Conservation (phyloP, 2,329 filamentous ascomycete species). For the Lachnellula arida region DNA sequence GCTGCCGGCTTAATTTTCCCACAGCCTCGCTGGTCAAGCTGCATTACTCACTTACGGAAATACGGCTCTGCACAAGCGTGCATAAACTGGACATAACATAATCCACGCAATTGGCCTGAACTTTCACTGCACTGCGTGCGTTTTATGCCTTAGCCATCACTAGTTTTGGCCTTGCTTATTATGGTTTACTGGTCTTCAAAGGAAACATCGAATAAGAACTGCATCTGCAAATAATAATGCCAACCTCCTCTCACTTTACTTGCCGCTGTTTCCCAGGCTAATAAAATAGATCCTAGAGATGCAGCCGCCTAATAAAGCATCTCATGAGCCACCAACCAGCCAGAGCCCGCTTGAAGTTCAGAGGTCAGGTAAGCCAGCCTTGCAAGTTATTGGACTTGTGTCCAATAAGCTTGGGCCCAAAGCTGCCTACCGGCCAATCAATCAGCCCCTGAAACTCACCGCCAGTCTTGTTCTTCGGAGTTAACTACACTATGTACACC, state of each 20-base stretch:
- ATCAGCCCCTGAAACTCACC: slow-evolving; percentile 26
- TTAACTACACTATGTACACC: slow-evolving; percentile 3
- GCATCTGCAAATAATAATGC: not conserved
- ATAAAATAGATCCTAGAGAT: slow-evolving; percentile 5
- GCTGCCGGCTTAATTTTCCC: not conserved
- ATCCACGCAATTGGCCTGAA: slow-evolving; percentile 8
- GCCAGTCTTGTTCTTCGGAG: slow-evolving; percentile 11
- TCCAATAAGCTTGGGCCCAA: slow-evolving; percentile 5
- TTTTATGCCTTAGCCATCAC: not conserved
- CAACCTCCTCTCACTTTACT: not conserved
- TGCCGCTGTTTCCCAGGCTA: slow-evolving; percentile 1
- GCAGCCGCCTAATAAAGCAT: slow-evolving; percentile 1
- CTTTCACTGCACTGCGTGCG: not conserved
- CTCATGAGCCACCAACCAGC: too few relatives aligned
- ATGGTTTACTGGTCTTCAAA: not conserved
- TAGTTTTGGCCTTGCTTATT: not conserved
- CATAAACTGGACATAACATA: slow-evolving; percentile 14
- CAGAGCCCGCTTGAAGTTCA: not conserved
- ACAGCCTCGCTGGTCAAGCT: slow-evolving; percentile 29
- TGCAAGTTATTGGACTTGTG: not conserved
- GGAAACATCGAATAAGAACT: not conserved
- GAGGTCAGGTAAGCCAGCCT: not conserved
- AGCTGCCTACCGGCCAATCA: not conserved
- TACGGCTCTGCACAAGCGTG: slow-evolving; percentile 14
- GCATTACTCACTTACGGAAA: slow-evolving; percentile 20